Base-by-base conservation (phyloP, 345 rosid species). In the Raphanus raphanistrum region DNA sequence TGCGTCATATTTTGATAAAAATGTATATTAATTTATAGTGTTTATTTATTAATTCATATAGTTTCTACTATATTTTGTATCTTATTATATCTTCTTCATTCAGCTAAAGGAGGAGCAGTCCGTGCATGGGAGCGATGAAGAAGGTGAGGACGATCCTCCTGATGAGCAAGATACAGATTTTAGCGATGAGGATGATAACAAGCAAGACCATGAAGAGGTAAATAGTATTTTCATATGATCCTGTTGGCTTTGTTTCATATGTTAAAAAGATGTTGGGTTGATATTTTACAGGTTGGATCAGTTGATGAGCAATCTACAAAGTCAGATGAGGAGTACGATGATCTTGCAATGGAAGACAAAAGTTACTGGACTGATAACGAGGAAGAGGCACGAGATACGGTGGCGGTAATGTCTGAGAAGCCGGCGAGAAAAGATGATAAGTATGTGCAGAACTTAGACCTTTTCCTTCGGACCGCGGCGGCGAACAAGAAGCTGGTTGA, bases 111-210 rank as follows among this genome's bases (percentile, higher is more conserved):
- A 93, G 82, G 97, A 89, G 52, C 89, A 87, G 1, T 96, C 98
- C 0, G 99, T 96, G 59, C 82, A 91, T 76, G 98, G 97, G 31
- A 96, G 99, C 70, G 99, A 96, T 70, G 99, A 96, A 80, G 99
- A 96, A 83, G 89, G 71, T 26, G 93, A 79, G 60, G 81, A 80
- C 26, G 99, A 96, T 72, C 88, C 87, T 68, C 90, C 86, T 8
- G 98, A 91, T 64, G 75, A 71, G 62, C 52, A 43, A 12, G 96
- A 96, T 71, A 96, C 90, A 31, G 97, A 96, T 82, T 81, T 84
- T 28, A 90, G 89, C 31, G 93, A 89, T 68, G 87, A 89, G 0
- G 50, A 43, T n/a, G 86, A 64, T 70, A 66, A 84, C 43, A 80
- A 88, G 69, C 86, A 73, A 28, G 85, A 80, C 72, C 87, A 88